Percentiles rank a stretch among this genome's conserved stretches.
These are phyloP conservation scores for Ceratobasidium sp. DNA, from an alignment of 1,284 basidiomycete genomes.

Conservation along the genomic window DNA sequence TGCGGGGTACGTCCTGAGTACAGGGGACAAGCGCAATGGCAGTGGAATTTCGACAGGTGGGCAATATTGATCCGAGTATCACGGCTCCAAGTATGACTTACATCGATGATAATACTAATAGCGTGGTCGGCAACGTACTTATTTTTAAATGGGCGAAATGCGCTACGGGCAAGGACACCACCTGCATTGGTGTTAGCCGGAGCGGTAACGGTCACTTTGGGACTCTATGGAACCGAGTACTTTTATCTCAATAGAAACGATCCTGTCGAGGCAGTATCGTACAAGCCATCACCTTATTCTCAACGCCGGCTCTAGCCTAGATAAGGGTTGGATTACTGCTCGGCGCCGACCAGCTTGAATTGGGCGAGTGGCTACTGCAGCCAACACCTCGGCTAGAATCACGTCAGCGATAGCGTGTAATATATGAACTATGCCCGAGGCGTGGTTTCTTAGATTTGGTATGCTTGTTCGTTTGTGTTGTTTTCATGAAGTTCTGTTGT, in stretches of 20 bases:
- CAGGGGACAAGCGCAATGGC: constrained; percentile 56
- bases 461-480: too few species aligned
- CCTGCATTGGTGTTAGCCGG: constrained; percentile 51
- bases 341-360: too few species aligned
- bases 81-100: neutral
- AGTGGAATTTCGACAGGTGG: constrained; percentile 56
- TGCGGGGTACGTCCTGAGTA: constrained; percentile 54
- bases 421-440: too few species aligned
- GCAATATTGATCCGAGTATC: constrained; percentile 10
- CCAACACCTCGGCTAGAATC: too few species aligned
- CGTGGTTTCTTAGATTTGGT: too few species aligned
- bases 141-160: constrained; percentile 52
- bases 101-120: constrained; percentile 42
- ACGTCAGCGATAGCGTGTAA: too few species aligned
- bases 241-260: constrained; percentile 46
- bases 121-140: constrained; percentile 60
- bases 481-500: too few species aligned
- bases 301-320: neutral
- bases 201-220: constrained; percentile 51
- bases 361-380: too few species aligned
- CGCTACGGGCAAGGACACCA: constrained; percentile 51
- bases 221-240: constrained; percentile 57
- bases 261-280: constrained; percentile 25
- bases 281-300: constrained; percentile 22
- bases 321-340: too few species aligned